These are phyloP conservation scores for Clarkia xantiana DNA, from an alignment of 345 rosid genomes.

Conservation along the genomic window DNA sequence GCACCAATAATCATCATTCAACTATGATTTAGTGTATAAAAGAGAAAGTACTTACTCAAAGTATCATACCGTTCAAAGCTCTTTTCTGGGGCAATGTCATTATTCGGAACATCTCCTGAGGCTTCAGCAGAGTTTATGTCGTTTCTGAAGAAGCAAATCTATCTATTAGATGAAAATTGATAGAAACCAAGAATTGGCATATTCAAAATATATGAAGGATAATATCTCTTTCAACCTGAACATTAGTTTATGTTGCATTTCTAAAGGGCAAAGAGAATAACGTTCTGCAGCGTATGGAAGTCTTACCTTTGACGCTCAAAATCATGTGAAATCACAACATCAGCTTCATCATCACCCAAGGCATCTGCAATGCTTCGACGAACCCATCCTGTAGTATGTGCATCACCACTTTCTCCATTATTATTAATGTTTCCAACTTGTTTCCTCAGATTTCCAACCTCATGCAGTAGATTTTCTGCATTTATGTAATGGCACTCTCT, in stretches of 20 bases:
- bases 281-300: neutral
- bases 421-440: constrained; percentile 25
- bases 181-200: neutral
- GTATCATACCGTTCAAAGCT: constrained; percentile 12
- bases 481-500: constrained; percentile 76
- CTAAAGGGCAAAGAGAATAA: neutral
- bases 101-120: constrained; percentile 13
- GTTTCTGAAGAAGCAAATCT: constrained; percentile 11
- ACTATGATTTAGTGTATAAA: constrained; percentile 1
- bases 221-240: neutral
- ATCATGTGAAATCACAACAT: constrained; percentile 63
- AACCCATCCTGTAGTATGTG: constrained; percentile 36
- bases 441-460: constrained; percentile 57
- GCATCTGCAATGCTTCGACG: constrained; percentile 85
- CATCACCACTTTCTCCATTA: constrained; percentile 29
- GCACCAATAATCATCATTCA: constrained; percentile 13
- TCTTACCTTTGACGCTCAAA: constrained; percentile 36
- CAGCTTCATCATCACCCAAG: constrained; percentile 96
- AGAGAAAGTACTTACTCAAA: neutral
- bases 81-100: constrained; percentile 9
- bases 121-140: constrained; percentile 8
- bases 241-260: neutral
- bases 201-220: neutral
- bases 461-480: constrained; percentile 74
- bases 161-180: neutral